Base-by-base conservation (phyloP, 2,329 filamentous ascomycete species). In the Aspergillus hortae region DNA sequence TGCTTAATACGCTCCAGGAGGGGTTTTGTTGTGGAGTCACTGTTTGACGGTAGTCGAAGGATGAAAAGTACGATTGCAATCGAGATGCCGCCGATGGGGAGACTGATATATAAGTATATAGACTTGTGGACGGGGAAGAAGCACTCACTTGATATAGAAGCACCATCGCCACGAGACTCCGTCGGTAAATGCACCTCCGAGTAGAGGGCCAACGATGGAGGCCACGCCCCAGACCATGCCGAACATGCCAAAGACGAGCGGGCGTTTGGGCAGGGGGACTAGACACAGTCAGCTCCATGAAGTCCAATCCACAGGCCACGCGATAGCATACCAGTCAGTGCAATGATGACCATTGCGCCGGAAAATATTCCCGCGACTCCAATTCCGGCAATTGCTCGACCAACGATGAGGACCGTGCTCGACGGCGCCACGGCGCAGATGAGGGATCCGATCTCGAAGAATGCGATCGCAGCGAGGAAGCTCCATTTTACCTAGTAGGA, bases 141-240 rank as follows among this genome's bases (percentile, higher is more conserved):
- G 35, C 4, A 32, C 51, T 49, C 21, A 53, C 51, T 77, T 77
- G 54, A 72, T 69, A 47, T 72, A 80, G 66, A 62, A 80, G n/a
- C 68, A 71, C 67, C 67, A 71, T n/a, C 68, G 54, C 68, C 69
- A 72, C 9, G 67, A 63, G 10, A 74, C 51, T 56, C 66, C 49
- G 59, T 74, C 71, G 5, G 72, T 77, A 49, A 76, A 76, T 6
- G 65, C 73, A n/a, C 75, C 75, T 23, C 75, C 75, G 38, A 77
- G 59, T 38, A 74, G 61, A 3, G 73, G 73, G 4, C 70, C 71
- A 25, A 70, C 63, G 40, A 75, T 67, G 5, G 68, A 69, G 0
- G 80, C 80, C 46, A 85, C 74, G 14, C 81, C 82, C 67, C 78
- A 84, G 71, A 83, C 80, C 46, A 74, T 78, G 10, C 78, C 78